Base-by-base conservation (phyloP, 2,329 filamentous ascomycete species). In the Botrytis porri region DNA sequence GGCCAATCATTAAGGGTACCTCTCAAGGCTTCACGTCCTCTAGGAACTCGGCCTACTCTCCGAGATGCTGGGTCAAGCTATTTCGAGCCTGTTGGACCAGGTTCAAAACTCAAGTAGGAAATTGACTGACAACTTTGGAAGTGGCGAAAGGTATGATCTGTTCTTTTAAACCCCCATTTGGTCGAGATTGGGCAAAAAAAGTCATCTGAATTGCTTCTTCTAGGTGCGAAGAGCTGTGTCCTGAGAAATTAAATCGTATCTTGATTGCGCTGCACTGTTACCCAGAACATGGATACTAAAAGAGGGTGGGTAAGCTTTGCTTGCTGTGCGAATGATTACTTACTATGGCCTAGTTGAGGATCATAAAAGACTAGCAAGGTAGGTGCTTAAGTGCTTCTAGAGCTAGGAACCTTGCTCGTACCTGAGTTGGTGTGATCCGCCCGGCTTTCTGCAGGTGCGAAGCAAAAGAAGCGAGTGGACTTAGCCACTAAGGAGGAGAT, bases 401-500 rank as follows among this genome's bases (percentile, higher is more conserved):
- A 70, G 62, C n/a, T 57, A 32, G 37, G 41, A 76, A 75, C 75
- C 75, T 72, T 73, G 75, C 66, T 65, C 72, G 75, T 77, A 77
- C 75, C 75, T 77, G 75, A 77, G 66, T 74, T 72, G 72, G 75
- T 74, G 73, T 69, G 57, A 76, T 72, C 70, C 60, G 54, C 67
- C 41, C 74, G 70, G 69, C 64, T 62, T 70, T 62, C 75, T 76
- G 71, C 73, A 76, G 74, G 43, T 54, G 65, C 22, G 62, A 72
- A 43, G 29, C 39, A 20, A 62, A 43, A 67, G 32, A 64, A 71
- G 43, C 60, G 60, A 64, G 61, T 41, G 63, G n/a, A 63, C 41
- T 54, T 62, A 73, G 48, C 64, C 37, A 43, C 54, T 41, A 37
- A 69, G 39, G 62, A 60, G 45, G 66, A 32, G 39, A 61, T 59